Evolutionary conservation across 768 basidiomycete species (phyloP), one percentile per base, ranked within the genome.

Genomic region (Trametes cubensis): DNA sequence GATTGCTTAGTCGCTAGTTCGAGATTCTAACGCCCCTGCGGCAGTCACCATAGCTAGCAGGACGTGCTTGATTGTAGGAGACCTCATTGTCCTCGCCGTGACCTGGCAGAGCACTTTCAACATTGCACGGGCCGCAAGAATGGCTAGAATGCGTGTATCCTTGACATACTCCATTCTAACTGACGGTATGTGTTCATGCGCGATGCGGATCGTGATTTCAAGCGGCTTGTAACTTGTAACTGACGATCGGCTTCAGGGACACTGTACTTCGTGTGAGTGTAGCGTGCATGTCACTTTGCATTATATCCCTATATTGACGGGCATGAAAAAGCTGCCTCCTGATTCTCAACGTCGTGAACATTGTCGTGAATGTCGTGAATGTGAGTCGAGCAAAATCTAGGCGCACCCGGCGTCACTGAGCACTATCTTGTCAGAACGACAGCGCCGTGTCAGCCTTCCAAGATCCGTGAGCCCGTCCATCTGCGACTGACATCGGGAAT

Each of bases 371-470:
- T 20, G 60, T 45, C 15, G 48, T 58, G 0, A 26, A 53, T 18
- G 53, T 50, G 26, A 18, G 46, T 34, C n/a, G n/a, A 2, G 25
- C 20, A 7, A 1, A 5, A 4, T 15, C 18, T 26, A 4, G 5
- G 6, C 20, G 2, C 30, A 39, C 4, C 28, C 7, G 34, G 39
- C 17, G 6, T 7, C 4, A 1, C 6, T 3, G n/a, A 8, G 42
- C 8, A 6, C 20, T 47, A 23, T 20, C 15, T 3, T 1, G 13
- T 6, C 40, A 61, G 60, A 49, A 55, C 15, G 38, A 17, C 13
- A 55, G 53, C 39, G 54, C 60, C 18, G 54, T 61, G 3, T 55
- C 60, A 8, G 60, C 60, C 18, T 61, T 61, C 47, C 60, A 61
- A 25, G 53, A 61, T 38, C 53, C 60, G 60, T 61, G 15, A 30